These are phyloP conservation scores for Soucietia sequanensis DNA, from an alignment of 805 yeast species.

Conservation along the genomic window DNA sequence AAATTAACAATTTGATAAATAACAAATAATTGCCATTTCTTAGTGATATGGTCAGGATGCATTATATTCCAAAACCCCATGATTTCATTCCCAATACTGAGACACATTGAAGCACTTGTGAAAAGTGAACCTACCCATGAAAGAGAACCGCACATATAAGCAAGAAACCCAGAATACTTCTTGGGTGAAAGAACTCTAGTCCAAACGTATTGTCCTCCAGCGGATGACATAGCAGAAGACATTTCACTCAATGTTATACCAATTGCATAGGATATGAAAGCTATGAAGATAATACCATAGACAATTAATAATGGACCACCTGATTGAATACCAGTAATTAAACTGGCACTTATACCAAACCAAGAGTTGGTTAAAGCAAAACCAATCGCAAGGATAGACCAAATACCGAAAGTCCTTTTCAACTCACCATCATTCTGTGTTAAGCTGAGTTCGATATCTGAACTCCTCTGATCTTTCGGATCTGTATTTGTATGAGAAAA, in stretches of 20 bases:
- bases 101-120: conserved; percentile 40
- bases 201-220: conserved; percentile 47
- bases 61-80: conserved; percentile 37
- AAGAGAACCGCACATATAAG: conserved; percentile 39
- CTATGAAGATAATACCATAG: conserved; percentile 40
- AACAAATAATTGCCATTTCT: conserved; percentile 38
- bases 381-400: conserved; percentile 40
- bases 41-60: conserved; percentile 32
- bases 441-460: neutral
- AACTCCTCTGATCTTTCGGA: too few relatives aligned
- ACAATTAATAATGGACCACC: conserved; percentile 43
- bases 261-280: conserved; percentile 33
- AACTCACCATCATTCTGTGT: conserved; percentile 4
- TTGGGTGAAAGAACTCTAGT: conserved; percentile 38
- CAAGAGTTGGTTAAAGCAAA: conserved; percentile 44
- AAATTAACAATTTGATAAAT: conserved; percentile 35
- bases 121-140: conserved; percentile 45
- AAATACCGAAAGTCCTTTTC: conserved; percentile 36
- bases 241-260: conserved; percentile 40
- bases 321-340: conserved; percentile 40
- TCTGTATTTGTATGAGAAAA: too few relatives aligned
- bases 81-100: conserved; percentile 31
- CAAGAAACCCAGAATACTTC: conserved; percentile 35
- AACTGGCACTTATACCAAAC: conserved; percentile 41
- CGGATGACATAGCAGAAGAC: conserved; percentile 39